Percentiles rank a stretch among this genome's conserved stretches.
Conservation (phyloP, 352 stramenopile genomes). For the Phytophthora sp. region DNA sequence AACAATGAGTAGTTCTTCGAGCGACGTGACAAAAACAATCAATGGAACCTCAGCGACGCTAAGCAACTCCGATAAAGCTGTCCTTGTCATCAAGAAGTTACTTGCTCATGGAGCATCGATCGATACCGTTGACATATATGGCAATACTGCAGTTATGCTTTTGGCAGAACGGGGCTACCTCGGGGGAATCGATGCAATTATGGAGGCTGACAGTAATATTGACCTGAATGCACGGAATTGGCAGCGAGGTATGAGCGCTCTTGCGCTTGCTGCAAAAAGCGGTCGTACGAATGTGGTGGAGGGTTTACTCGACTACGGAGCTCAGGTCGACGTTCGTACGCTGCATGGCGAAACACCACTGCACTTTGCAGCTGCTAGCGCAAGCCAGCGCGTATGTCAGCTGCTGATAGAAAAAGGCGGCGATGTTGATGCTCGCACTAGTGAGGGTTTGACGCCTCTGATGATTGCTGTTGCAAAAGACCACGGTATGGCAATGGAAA, state of each 20-base stretch:
- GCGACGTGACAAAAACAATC: constrained; percentile 28
- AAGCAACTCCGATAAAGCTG: constrained; percentile 59
- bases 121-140: constrained; percentile 80
- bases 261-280: constrained; percentile 75
- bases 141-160: constrained; percentile 85
- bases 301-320: constrained; percentile 84
- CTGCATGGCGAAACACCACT: constrained; percentile 78
- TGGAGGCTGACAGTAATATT: constrained; percentile 72
- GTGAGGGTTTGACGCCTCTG: constrained; percentile 71
- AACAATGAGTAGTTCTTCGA: constrained; percentile 34
- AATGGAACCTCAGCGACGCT: constrained; percentile 35
- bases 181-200: constrained; percentile 72
- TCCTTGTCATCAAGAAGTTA: constrained; percentile 87
- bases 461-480: constrained; percentile 77
- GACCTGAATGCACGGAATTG: constrained; percentile 83
- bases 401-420: constrained; percentile 76
- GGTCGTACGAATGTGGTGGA: constrained; percentile 74
- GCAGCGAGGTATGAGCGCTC: constrained; percentile 78
- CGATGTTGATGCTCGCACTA: constrained; percentile 72
- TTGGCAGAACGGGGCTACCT: constrained; percentile 75
- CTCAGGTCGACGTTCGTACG: constrained; percentile 63
- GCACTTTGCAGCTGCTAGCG: constrained; percentile 80
- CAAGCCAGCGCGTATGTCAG: constrained; percentile 64
- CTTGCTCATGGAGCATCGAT: constrained; percentile 68
- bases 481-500: constrained; percentile 44